Base-by-base conservation (phyloP, 345 rosid genomes). In the Abelmoschus esculentus region DNA sequence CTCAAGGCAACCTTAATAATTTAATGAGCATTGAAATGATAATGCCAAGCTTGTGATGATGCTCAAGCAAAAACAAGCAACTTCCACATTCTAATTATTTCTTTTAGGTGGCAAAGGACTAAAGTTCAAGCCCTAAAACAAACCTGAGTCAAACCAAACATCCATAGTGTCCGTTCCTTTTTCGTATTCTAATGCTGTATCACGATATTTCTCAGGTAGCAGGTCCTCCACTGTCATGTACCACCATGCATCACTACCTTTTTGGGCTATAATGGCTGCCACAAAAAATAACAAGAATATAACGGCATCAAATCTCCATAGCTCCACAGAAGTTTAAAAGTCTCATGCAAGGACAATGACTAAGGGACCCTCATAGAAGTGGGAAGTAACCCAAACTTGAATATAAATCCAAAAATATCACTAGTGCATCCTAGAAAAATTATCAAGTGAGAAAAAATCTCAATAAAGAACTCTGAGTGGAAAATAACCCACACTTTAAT, bases 231-330 rank as follows among this genome's bases (percentile, higher is more conserved):
- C 90, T 73, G 81, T 77, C 98, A 91, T 91, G 74, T 93, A 86
- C 98, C 98, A 93, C 98, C 97, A 93, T 22, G 89, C 95, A 57
- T 93, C 98, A 49, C 97, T 91, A 49, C 97, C 97, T 80, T 87
- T 93, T 69, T 82, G 82, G 70, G 83, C 79, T 76, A 89, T 83
- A 79, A 91, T 83, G 68, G 87, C 95, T 93, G 90, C 76, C 69
- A 75, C 60, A 54, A 78, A 53, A 79, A 70, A 40, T 72, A 14
- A 19, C 47, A 34, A 69, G 61, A 74, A 73, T 50, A 34, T 22
- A 6, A 22, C 26, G 26, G 26, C 50, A 38, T 62, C n/a, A 62
- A 40, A 62, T 18, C 31, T 38, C 40, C 18, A 62, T 38, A 62
- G 15, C 50, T 62, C 29, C 67, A 62, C 31, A 62, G 15, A 61